Evolutionary conservation across 352 stramenopile genomes (phyloP).

Genomic region (Pythium sp.): DNA sequence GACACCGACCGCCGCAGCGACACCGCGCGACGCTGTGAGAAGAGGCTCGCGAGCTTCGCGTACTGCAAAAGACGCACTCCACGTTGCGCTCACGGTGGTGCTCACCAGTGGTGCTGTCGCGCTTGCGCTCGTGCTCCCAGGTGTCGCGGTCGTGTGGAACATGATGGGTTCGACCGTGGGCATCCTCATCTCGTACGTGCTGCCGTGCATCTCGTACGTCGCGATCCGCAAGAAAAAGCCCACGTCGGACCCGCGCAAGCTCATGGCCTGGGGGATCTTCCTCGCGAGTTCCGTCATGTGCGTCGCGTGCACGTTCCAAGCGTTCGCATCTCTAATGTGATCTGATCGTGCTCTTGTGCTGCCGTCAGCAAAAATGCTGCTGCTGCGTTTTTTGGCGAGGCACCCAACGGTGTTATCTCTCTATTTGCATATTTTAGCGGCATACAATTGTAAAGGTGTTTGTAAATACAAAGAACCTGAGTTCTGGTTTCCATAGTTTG

Average conservation of each 20-base stretch:
- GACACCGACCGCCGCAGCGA: constrained; percentile 11
- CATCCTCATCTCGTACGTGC: constrained; percentile 85
- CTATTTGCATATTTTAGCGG: not conserved
- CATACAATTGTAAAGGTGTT: not conserved
- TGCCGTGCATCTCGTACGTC: constrained; percentile 85
- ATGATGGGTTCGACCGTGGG: constrained; percentile 87
- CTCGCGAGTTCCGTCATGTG: constrained; percentile 62
- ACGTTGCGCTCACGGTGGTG: constrained; percentile 65
- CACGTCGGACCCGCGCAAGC: constrained; percentile 58
- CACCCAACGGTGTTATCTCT: not conserved
- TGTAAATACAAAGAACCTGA: not conserved
- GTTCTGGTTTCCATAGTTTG: not conserved
- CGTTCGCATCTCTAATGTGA: constrained; percentile 20
- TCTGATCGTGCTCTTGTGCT: not conserved
- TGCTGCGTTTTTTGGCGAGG: too few relatives aligned
- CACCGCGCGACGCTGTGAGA: not conserved
- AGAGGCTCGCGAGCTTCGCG: not conserved
- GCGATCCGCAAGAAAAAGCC: constrained; percentile 73
- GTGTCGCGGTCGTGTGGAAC: constrained; percentile 87
- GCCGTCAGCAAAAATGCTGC: not conserved
- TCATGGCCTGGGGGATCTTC: constrained; percentile 78
- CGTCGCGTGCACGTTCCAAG: constrained; percentile 68
- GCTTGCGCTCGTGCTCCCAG: constrained; percentile 69
- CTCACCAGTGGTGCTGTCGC: constrained; percentile 63
- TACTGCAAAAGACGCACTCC: constrained; percentile 27